phyloP scores from a whole-genome alignment of 2,329 filamentous ascomycete species.

The Aspergillus amoenus region DNA sequence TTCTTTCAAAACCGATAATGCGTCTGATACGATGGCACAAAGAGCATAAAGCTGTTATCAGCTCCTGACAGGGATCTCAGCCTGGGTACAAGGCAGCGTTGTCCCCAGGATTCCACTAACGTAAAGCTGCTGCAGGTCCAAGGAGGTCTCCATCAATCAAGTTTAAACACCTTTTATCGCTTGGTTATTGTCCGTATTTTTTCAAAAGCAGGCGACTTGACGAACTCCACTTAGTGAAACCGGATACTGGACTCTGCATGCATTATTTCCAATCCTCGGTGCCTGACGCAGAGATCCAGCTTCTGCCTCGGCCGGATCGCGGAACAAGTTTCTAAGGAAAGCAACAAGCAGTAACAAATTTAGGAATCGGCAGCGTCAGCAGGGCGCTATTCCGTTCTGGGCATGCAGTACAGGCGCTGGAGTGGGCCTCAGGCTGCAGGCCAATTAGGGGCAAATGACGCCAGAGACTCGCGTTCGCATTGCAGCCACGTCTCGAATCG shows the following conservation, averaged over 20 bases:
- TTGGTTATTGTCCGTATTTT: background rate
- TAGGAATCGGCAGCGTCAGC: background rate
- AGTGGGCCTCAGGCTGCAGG: slow-evolving; percentile 8
- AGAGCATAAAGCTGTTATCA: background rate
- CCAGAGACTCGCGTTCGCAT: slow-evolving; percentile 24
- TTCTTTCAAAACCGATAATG: background rate
- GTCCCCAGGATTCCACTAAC: slow-evolving; percentile 12
- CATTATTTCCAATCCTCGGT: background rate
- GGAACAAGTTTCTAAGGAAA: slow-evolving; percentile 18
- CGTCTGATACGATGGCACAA: slow-evolving; percentile 2
- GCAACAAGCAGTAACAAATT: background rate
- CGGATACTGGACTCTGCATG: background rate
- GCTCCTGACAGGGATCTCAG: slow-evolving; percentile 4
- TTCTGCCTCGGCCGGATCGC: slow-evolving; percentile 11
- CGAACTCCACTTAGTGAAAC: slow-evolving; percentile 5
- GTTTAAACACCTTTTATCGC: slow-evolving; percentile 4
- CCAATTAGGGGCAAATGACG: slow-evolving; percentile 30
- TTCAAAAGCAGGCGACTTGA: background rate
- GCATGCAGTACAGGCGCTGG: slow-evolving; percentile 25
- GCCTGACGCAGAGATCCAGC: background rate
- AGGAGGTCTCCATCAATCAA: slow-evolving; percentile 16
- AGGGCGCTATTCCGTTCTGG: slow-evolving; percentile 25
- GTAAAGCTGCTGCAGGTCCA: slow-evolving; percentile 24
- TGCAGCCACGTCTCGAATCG: slow-evolving; percentile 3
- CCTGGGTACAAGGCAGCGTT: slow-evolving; percentile 12